A percentile compares a stretch with the other conserved stretches of the same genome.
Evolutionary conservation across 164 flowering plant genomes (phyloP).

Genomic region (Kingdonia uniflora): DNA sequence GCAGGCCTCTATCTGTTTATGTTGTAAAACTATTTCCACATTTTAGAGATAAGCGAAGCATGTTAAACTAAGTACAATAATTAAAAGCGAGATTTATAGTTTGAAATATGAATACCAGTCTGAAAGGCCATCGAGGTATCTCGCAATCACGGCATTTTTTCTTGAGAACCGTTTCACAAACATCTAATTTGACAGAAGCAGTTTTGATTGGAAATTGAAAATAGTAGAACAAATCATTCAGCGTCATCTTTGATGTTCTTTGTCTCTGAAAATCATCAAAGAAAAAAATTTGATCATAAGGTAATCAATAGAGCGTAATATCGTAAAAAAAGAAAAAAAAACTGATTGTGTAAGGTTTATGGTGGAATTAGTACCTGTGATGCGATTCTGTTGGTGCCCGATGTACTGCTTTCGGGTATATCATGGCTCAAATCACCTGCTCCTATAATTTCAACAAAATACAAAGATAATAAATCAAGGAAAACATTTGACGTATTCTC

Average conservation of each 20-base stretch:
- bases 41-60: background rate
- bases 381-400: too few species aligned
- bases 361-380: too few species aligned
- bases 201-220: slow-evolving; percentile 44
- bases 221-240: slow-evolving; percentile 24
- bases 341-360: background rate
- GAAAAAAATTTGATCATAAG: background rate
- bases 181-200: slow-evolving; percentile 28
- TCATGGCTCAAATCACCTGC: too few species aligned
- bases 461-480: background rate
- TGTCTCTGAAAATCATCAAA: slow-evolving; percentile 31
- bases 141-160: slow-evolving; percentile 37
- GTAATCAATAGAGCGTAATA: background rate
- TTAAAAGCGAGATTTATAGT: too few species aligned
- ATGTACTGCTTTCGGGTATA: too few species aligned
- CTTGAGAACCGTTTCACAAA: slow-evolving; percentile 50
- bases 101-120: slow-evolving; percentile 32
- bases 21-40: slow-evolving; percentile 21
- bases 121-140: slow-evolving; percentile 45
- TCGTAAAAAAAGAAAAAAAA: background rate
- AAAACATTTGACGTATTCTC: too few species aligned
- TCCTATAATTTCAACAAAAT: too few species aligned
- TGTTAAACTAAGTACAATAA: background rate
- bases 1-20: slow-evolving; percentile 18
- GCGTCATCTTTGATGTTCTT: slow-evolving; percentile 36